phyloP scores from a whole-genome alignment of 2,329 filamentous ascomycete genomes.

The Pyrenophora graminea region DNA sequence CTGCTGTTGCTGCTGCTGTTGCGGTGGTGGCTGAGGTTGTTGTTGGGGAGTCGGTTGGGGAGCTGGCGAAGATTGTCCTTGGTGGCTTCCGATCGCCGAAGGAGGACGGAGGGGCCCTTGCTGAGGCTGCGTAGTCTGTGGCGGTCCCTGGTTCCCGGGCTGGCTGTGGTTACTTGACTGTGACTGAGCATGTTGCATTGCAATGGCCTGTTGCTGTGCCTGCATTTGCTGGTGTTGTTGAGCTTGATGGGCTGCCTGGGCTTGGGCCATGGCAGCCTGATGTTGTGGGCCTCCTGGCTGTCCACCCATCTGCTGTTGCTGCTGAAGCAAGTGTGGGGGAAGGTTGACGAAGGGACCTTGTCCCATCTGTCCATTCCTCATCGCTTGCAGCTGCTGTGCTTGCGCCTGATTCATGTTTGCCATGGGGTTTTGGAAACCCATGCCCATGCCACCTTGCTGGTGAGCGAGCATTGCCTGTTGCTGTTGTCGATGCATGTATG shows the following conservation, averaged over 20 bases:
- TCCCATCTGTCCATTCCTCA: slow-evolving; percentile 32
- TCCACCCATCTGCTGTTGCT: slow-evolving; percentile 53
- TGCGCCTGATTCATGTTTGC: slow-evolving; percentile 51
- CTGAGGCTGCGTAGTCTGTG: slow-evolving; percentile 41
- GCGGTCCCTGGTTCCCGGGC: slow-evolving; percentile 45
- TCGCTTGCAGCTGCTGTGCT: slow-evolving; percentile 37
- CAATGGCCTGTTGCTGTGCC: slow-evolving; percentile 44
- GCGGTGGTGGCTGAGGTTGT: slow-evolving; percentile 48
- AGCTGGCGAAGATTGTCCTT: slow-evolving; percentile 47
- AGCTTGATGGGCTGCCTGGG: slow-evolving; percentile 48
- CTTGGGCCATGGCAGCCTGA: slow-evolving; percentile 52
- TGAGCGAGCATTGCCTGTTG: slow-evolving; percentile 60
- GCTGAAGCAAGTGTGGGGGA: slow-evolving; percentile 46
- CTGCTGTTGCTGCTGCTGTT: slow-evolving; percentile 41
- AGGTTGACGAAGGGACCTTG: slow-evolving; percentile 31
- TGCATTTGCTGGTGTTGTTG: slow-evolving; percentile 49
- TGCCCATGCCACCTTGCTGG: slow-evolving; percentile 58
- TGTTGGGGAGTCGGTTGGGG: slow-evolving; percentile 43
- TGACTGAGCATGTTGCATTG: slow-evolving; percentile 55
- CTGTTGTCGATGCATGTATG: slow-evolving; percentile 56
- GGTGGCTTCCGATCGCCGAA: slow-evolving; percentile 45
- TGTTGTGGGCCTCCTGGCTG: slow-evolving; percentile 46
- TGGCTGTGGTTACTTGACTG: slow-evolving; percentile 56
- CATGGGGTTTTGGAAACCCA: slow-evolving; percentile 60
- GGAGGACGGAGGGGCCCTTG: slow-evolving; percentile 47